phyloP scores from a whole-genome alignment of 202 grass and related monocot genomes.

The Miscanthus sacchariflorus region DNA sequence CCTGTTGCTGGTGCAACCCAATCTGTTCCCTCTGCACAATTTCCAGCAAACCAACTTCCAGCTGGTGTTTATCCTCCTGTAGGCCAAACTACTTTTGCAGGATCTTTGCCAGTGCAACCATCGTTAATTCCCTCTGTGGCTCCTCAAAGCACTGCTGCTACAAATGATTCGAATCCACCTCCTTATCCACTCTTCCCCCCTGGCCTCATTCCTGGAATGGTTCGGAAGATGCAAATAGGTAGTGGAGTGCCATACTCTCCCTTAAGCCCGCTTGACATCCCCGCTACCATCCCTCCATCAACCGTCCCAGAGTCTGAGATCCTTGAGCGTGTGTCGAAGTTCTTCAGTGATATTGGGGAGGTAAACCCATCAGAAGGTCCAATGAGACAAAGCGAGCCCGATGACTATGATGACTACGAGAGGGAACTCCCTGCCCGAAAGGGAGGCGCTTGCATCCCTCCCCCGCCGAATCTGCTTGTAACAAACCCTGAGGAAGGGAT shows the following conservation, averaged over 20 bases:
- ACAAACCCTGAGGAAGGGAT: constrained; percentile 83
- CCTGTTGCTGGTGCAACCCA: constrained; percentile 41
- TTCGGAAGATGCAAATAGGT: constrained; percentile 96
- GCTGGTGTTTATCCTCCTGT: constrained; percentile 52
- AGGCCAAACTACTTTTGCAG: constrained; percentile 61
- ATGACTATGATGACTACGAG: constrained; percentile 77
- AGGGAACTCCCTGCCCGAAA: constrained; percentile 71
- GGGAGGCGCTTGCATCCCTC: constrained; percentile 90
- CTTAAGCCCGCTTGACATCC: constrained; percentile 90
- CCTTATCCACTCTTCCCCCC: constrained; percentile 95
- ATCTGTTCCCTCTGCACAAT: constrained; percentile 46
- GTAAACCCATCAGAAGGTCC: constrained; percentile 93
- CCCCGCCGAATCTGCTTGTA: constrained; percentile 69
- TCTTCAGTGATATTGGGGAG: constrained; percentile 93
- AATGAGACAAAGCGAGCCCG: constrained; percentile 54
- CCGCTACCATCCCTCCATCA: constrained; percentile 83
- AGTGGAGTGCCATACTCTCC: constrained; percentile 96
- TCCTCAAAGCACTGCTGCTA: constrained; percentile 44
- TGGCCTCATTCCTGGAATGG: constrained; percentile 98
- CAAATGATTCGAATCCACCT: constrained; percentile 64
- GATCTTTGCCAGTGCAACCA: constrained; percentile 58
- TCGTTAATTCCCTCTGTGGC: constrained; percentile 34
- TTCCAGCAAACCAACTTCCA: constrained; percentile 57
- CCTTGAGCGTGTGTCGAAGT: constrained; percentile 84
- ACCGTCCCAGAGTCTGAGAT: constrained; percentile 75